Evolutionary conservation across 768 basidiomycete genomes (phyloP), one percentile per base, ranked within the genome.

Genomic region (Goffeauzyma gilvescens): DNA sequence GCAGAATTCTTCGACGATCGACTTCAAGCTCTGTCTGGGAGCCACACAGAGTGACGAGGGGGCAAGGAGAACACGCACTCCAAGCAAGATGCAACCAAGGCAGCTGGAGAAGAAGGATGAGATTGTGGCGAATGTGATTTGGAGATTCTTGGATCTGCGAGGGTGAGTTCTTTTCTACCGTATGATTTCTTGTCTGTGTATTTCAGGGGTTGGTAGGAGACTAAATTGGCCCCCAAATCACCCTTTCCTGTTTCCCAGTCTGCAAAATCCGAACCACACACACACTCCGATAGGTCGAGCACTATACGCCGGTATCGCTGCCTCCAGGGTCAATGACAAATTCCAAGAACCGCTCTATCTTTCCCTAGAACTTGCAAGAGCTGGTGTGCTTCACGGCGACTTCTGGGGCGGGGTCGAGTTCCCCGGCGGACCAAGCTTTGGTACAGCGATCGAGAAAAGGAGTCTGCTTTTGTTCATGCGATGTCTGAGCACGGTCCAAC

Each of bases 1-100:
- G 63, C 93, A 96, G 68, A 89, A 90, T 87, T 95, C 90, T 6
- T 82, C 90, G 0, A 98, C 90, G 10, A 95, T 96, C 58, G 90
- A 98, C 65, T 85, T 98, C 55, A 78, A 80, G 22, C 68, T 98
- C 26, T 95, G 89, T 60, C 69, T 98, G 36, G 89, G 90, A 20
- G 89, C 90, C 28, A 87, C 89, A 21, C 72, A 73, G 32, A 69
- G 75, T 32, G 83, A 89, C 42, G 77, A 77, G 53, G 70, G 81
- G 17, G 87, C 93, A 0, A 62, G 66, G 30, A 76, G 85, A 31
- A 96, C 90, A 36, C 81, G 79, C 62, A 70, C 72, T 37, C 46
- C 48, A 14, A 50, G 48, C 77, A 67, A 39, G 20, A 50, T 51
- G 43, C 55, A 61, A n/a, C 37, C 32, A 15, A 55, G 57, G 48